phyloP scores from a whole-genome alignment of 2,329 filamentous ascomycete species.

The Capronia coronata region DNA sequence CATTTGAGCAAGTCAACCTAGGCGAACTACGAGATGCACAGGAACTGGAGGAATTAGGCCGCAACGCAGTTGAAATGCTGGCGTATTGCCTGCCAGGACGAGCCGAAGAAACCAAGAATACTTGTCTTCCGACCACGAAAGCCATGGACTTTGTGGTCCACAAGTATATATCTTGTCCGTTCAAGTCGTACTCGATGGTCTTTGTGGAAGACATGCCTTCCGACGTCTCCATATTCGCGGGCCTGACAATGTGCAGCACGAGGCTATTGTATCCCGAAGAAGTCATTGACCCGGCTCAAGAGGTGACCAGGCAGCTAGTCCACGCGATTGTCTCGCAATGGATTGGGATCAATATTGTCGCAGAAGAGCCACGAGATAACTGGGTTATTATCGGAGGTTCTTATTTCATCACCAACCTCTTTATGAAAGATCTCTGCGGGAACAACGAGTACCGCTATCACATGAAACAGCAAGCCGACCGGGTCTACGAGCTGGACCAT shows the following conservation, averaged over 20 bases:
- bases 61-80: conserved; percentile 80
- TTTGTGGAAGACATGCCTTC: conserved; percentile 84
- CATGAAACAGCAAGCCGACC: conserved; percentile 77
- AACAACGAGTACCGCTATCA: conserved; percentile 92
- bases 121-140: conserved; percentile 72
- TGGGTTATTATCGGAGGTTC: conserved; percentile 89
- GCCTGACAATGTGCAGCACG: conserved; percentile 79
- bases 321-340: conserved; percentile 85
- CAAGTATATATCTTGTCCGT: conserved; percentile 84
- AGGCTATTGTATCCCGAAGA: conserved; percentile 77
- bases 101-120: conserved; percentile 75
- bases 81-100: conserved; percentile 86
- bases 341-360: conserved; percentile 87
- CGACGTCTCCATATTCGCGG: conserved; percentile 71
- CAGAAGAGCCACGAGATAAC: conserved; percentile 69
- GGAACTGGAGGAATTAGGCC: conserved; percentile 82
- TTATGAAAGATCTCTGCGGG: conserved; percentile 82
- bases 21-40: conserved; percentile 83
- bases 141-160: conserved; percentile 89
- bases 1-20: conserved; percentile 88
- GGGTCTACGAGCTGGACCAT: conserved; percentile 72
- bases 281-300: conserved; percentile 77
- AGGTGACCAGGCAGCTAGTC: conserved; percentile 71
- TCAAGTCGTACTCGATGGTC: conserved; percentile 83
- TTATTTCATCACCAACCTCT: conserved; percentile 90